Percentiles rank a stretch among this genome's conserved stretches.
Evolutionary conservation across 345 rosid species (phyloP).

Genomic region (Sonneratia alba): DNA sequence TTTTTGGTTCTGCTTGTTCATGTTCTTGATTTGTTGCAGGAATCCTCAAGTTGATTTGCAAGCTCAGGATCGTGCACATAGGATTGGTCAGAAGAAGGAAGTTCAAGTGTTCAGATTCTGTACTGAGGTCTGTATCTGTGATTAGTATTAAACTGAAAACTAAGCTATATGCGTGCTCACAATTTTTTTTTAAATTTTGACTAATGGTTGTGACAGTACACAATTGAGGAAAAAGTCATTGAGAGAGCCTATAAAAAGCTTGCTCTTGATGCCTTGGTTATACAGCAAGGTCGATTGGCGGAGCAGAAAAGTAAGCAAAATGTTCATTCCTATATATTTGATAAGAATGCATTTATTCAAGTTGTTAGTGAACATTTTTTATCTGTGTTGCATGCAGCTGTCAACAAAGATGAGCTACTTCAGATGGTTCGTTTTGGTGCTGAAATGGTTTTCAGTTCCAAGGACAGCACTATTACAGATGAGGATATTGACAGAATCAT

Average conservation of each 20-base stretch:
- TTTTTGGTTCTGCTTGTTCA: not conserved
- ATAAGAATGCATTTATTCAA: not conserved
- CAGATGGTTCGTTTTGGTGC: slow-evolving; percentile 99
- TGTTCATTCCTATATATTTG: slow-evolving; percentile 1
- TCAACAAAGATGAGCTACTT: slow-evolving; percentile 96
- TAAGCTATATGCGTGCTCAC: not conserved
- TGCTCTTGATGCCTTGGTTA: slow-evolving; percentile 95
- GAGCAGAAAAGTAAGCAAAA: slow-evolving; percentile 87
- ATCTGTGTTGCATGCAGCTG: slow-evolving; percentile 43
- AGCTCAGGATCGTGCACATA: slow-evolving; percentile 99
- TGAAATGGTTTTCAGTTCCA: slow-evolving; percentile 98
- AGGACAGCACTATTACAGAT: slow-evolving; percentile 94
- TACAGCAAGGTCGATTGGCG: slow-evolving; percentile 93
- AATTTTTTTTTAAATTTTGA: not conserved
- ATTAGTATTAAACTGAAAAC: not conserved
- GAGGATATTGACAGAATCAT: slow-evolving; percentile 97
- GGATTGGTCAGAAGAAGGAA: slow-evolving; percentile 99
- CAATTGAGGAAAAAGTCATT: slow-evolving; percentile 97
- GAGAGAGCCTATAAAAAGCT: slow-evolving; percentile 99
- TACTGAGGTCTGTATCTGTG: slow-evolving; percentile 61
- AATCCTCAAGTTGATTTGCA: slow-evolving; percentile 99
- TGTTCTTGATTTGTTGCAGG: slow-evolving; percentile 34
- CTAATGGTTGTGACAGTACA: slow-evolving; percentile 46
- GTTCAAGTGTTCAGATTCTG: slow-evolving; percentile 98
- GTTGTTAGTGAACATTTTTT: not conserved